These are phyloP conservation scores for Grigorovia yakushimaensis DNA, from an alignment of 805 yeast genomes.

Conservation along the genomic window DNA sequence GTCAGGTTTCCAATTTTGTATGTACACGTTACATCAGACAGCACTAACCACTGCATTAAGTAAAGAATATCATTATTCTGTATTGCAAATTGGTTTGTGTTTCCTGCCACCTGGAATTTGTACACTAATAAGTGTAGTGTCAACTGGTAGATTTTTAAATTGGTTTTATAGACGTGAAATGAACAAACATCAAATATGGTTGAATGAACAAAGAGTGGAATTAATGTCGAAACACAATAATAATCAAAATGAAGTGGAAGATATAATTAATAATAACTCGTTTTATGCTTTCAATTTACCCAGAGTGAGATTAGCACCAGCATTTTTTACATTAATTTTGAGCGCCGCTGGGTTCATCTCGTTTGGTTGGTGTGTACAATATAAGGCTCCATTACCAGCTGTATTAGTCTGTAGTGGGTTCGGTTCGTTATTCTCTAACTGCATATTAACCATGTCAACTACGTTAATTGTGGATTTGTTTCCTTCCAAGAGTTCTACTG, in stretches of 20 bases:
- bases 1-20: slow-evolving; percentile 51
- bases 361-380: slow-evolving; percentile 67
- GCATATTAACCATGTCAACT: slow-evolving; percentile 46
- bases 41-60: slow-evolving; percentile 49
- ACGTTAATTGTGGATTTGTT: slow-evolving; percentile 69
- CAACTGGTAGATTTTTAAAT: slow-evolving; percentile 50
- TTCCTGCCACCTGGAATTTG: slow-evolving; percentile 69
- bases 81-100: slow-evolving; percentile 56
- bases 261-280: slow-evolving; percentile 16
- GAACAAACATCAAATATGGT: slow-evolving; percentile 16
- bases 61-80: slow-evolving; percentile 39
- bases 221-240: slow-evolving; percentile 13
- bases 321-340: slow-evolving; percentile 33
- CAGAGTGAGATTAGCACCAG: slow-evolving; percentile 43
- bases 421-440: slow-evolving; percentile 49
- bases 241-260: slow-evolving; percentile 12
- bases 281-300: slow-evolving; percentile 42
- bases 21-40: slow-evolving; percentile 63
- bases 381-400: slow-evolving; percentile 38
- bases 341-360: slow-evolving; percentile 35
- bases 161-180: slow-evolving; percentile 26
- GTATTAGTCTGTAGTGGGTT: slow-evolving; percentile 51
- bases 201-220: slow-evolving; percentile 9
- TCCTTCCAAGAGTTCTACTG: slow-evolving; percentile 62
- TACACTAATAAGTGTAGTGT: slow-evolving; percentile 49